Percentiles rank a stretch among this genome's conserved stretches.
Evolutionary conservation across 2,329 filamentous ascomycete species (phyloP).

Genomic region (Ophiostoma australiae): DNA sequence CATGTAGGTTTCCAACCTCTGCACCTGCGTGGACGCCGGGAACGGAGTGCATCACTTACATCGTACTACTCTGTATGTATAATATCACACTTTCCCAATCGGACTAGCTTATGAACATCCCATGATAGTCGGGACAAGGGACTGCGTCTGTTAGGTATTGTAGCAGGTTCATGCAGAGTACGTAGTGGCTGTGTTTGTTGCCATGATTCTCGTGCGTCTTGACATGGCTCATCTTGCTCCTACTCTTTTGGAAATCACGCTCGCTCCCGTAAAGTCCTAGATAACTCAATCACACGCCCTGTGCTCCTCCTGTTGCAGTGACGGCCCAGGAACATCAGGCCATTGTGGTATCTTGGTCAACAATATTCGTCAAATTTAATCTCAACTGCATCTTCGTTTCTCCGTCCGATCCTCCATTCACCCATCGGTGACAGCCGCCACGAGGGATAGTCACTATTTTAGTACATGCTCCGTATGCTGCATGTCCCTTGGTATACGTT

Average conservation of each 20-base stretch:
- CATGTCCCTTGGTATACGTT: background rate
- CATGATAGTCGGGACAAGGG: conserved; percentile 3
- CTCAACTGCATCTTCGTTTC: background rate
- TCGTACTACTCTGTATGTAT: too few relatives aligned
- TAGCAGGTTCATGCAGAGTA: background rate
- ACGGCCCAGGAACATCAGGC: background rate
- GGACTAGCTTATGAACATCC: background rate
- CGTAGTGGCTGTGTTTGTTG: background rate
- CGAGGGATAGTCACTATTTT: background rate
- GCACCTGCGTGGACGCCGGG: background rate
- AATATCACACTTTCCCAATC: conserved; percentile 2
- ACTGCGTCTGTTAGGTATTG: background rate
- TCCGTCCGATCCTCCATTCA: background rate
- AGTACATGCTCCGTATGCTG: background rate
- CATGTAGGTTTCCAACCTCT: background rate
- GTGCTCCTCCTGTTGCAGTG: background rate
- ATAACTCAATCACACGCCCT: background rate
- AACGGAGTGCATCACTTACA: background rate
- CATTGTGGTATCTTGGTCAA: background rate
- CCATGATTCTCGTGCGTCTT: background rate
- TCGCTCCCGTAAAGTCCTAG: background rate
- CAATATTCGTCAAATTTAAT: background rate
- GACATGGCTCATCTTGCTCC: background rate
- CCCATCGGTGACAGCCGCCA: background rate
- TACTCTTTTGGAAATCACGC: background rate